These are phyloP conservation scores for Aspergillus sp. DNA, from an alignment of 2,329 filamentous ascomycete species.

Conservation along the genomic window DNA sequence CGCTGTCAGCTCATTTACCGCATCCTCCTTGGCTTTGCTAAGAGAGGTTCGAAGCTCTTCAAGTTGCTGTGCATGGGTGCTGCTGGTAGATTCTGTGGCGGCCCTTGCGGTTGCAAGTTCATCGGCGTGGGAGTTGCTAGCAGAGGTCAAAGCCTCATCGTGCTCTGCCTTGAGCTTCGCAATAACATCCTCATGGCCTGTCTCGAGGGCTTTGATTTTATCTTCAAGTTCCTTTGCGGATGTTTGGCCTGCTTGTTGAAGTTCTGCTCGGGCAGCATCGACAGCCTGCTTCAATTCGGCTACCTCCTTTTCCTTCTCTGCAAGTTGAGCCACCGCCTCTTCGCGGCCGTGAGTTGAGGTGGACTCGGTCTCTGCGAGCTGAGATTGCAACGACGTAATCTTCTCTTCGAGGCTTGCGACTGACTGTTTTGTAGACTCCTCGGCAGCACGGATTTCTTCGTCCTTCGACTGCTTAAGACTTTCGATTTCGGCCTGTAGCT, in stretches of 20 bases:
- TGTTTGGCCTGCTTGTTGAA: conserved; percentile 28
- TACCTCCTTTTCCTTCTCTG: conserved; percentile 39
- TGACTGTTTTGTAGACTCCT: conserved; percentile 32
- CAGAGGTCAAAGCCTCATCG: conserved; percentile 22
- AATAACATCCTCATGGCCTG: conserved; percentile 30
- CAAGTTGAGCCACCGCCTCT: conserved; percentile 26
- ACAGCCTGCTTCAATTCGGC: conserved; percentile 33
- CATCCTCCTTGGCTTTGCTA: conserved; percentile 32
- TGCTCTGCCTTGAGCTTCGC: conserved; percentile 22
- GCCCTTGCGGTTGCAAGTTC: conserved; percentile 35
- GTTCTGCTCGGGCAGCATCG: conserved; percentile 34
- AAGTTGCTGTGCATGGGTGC: conserved; percentile 33
- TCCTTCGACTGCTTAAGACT: conserved; percentile 37
- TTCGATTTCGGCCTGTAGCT: conserved; percentile 40
- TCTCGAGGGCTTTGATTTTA: conserved; percentile 29
- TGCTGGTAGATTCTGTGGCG: conserved; percentile 29
- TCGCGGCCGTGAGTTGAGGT: conserved; percentile 25
- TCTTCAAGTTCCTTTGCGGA: conserved; percentile 22
- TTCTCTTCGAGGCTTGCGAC: conserved; percentile 34
- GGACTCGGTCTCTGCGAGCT: conserved; percentile 35
- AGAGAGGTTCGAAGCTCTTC: conserved; percentile 35
- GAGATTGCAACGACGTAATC: conserved; percentile 34
- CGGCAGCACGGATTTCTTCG: conserved; percentile 34
- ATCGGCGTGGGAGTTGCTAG: conserved; percentile 31
- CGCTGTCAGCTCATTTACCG: conserved; percentile 31